phyloP scores from a whole-genome alignment of 345 rosid species.

The Euphorbia lathyris region DNA sequence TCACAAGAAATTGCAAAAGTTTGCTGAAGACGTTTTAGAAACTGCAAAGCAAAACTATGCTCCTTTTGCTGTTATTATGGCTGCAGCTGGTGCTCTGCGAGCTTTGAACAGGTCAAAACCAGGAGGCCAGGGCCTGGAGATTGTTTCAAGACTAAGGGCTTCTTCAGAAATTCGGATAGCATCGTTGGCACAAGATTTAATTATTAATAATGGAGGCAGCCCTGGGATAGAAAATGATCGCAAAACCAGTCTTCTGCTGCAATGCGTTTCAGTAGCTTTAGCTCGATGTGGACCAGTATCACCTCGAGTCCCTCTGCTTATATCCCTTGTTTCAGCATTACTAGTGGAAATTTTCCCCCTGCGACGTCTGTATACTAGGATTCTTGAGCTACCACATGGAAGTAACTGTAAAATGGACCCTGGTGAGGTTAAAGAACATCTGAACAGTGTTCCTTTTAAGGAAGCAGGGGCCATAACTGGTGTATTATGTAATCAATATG shows the following conservation, averaged over 20 bases:
- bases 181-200: slow-evolving; percentile 43
- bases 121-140: slow-evolving; percentile 36
- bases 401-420: slow-evolving; percentile 27
- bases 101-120: slow-evolving; percentile 44
- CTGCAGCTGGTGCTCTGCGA: slow-evolving; percentile 75
- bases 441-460: slow-evolving; percentile 53
- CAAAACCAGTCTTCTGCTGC: slow-evolving; percentile 41
- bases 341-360: slow-evolving; percentile 70
- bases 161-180: slow-evolving; percentile 56
- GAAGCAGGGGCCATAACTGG: slow-evolving; percentile 79
- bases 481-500: slow-evolving; percentile 77
- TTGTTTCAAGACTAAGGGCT: slow-evolving; percentile 43
- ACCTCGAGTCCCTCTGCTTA: slow-evolving; percentile 44
- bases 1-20: slow-evolving; percentile 40
- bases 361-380: slow-evolving; percentile 38
- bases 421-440: slow-evolving; percentile 49
- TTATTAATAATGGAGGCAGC: slow-evolving; percentile 35
- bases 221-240: slow-evolving; percentile 24
- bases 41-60: slow-evolving; percentile 35
- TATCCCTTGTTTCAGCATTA: slow-evolving; percentile 67
- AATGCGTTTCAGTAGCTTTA: slow-evolving; percentile 63
- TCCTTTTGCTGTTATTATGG: slow-evolving; percentile 59
- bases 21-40: slow-evolving; percentile 42
- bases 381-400: slow-evolving; percentile 33
- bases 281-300: slow-evolving; percentile 74